Evolutionary conservation across 805 yeast species (phyloP), one percentile per base, ranked within the genome.

Genomic region (Kockiozyma suomiensis): DNA sequence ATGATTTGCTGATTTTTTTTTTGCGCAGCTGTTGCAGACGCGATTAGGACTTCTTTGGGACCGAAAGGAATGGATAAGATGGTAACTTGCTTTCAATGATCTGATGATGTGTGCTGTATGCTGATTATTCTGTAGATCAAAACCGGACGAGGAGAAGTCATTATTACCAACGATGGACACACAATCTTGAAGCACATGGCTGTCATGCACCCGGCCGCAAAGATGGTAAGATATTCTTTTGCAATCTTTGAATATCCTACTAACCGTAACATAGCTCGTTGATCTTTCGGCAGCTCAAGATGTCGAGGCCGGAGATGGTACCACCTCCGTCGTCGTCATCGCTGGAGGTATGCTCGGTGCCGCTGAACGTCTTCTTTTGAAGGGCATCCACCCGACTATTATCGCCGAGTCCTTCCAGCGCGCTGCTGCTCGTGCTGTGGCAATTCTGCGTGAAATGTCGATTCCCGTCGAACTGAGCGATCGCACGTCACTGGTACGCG

Each of bases 1-100:
- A 17, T n/a, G 28, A 19, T 5, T 28, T 15, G 21, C 21, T 10
- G 15, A n/a, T 30, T 3, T 12, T 17, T 5, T 45, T 33, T 51
- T n/a, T n/a, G n/a, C n/a, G 30, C 15, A 70, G 96, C 97, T 4
- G 97, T 91, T 26, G 91, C 96, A 2, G 97, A 91, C 75, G 97
- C 97, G 50, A 89, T 91, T 69, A 83, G 97, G 75, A 92, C 97
- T 4, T 87, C 98, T 15, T 79, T 94, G 61, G 99, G 99, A 21
- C 99, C 99, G 58, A 93, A 91, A 75, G 99, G 99, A 62, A 94
- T 94, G 99, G 99, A 94, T 75, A 94, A 94, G 79, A 93, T 94
- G 98, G 76, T 77, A 48, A 30, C 33, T 7, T 62, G 56, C 21
- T 17, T 21, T 25, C n/a, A n/a, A n/a, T n/a, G n/a, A n/a, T 51